These are phyloP conservation scores for Reutealis trisperma DNA, from an alignment of 345 rosid genomes.

Conservation along the genomic window DNA sequence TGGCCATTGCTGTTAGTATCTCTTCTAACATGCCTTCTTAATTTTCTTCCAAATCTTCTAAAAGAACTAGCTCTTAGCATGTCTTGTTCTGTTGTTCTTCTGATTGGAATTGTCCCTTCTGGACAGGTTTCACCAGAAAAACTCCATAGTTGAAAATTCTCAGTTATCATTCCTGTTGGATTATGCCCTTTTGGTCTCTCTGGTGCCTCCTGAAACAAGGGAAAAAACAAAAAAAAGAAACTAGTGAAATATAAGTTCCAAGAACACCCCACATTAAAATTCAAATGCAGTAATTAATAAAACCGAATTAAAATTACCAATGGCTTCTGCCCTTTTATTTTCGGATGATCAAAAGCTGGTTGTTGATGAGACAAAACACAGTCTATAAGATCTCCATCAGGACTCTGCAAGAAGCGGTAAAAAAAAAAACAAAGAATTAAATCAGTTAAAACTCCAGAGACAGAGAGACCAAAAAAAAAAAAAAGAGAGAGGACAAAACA, in stretches of 20 bases:
- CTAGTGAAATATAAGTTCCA: background rate
- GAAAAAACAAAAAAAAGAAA: background rate
- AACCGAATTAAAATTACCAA: constrained; percentile 42
- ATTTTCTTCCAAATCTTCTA: constrained; percentile 67
- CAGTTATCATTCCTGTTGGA: constrained; percentile 28
- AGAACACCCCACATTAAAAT: background rate
- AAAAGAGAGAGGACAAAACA: too few relatives aligned
- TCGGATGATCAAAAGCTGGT: constrained; percentile 91
- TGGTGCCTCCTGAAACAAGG: constrained; percentile 61
- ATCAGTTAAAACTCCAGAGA: background rate
- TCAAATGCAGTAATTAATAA: background rate
- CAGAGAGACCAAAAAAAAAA: background rate
- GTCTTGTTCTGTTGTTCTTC: constrained; percentile 87
- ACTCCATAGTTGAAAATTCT: constrained; percentile 77
- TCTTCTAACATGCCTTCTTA: constrained; percentile 60
- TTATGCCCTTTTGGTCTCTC: constrained; percentile 59
- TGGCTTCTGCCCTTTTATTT: constrained; percentile 64
- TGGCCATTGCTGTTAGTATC: constrained; percentile 82
- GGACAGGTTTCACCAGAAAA: constrained; percentile 78
- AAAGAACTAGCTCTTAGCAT: constrained; percentile 75
- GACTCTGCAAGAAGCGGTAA: constrained; percentile 54
- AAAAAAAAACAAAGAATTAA: background rate
- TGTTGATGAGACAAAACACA: constrained; percentile 79
- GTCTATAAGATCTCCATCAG: constrained; percentile 84
- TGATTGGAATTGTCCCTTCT: constrained; percentile 85